Conservation (phyloP, 2,329 filamentous ascomycete species). For the Aspergillus intermedius region DNA sequence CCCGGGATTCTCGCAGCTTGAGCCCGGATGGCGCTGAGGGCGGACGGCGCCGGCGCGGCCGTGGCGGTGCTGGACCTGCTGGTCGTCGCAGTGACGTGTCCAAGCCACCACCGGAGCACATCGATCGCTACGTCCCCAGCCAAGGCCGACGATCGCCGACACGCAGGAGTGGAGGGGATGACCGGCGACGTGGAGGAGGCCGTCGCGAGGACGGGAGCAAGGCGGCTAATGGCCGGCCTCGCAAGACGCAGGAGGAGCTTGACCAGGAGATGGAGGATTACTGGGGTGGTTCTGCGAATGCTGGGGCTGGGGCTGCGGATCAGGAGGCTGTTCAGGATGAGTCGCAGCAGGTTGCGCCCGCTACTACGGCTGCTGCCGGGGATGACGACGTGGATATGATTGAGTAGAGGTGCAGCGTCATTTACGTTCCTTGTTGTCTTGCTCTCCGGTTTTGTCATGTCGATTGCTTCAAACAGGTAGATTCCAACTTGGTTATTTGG, state of each 20-base stretch:
- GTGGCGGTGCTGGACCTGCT: slow-evolving; percentile 43
- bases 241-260: slow-evolving; percentile 85
- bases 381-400: slow-evolving; percentile 66
- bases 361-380: slow-evolving; percentile 26
- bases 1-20: slow-evolving; percentile 35
- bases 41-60: slow-evolving; percentile 31
- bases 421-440: neutral
- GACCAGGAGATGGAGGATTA: slow-evolving; percentile 98
- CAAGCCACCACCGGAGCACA: slow-evolving; percentile 57
- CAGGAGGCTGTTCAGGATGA: slow-evolving; percentile 19
- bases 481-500: neutral
- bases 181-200: slow-evolving; percentile 38
- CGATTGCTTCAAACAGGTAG: neutral
- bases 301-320: slow-evolving; percentile 34
- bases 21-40: slow-evolving; percentile 37
- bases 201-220: slow-evolving; percentile 34
- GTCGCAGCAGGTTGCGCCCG: slow-evolving; percentile 21
- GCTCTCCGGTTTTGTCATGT: neutral
- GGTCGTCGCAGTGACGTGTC: slow-evolving; percentile 49
- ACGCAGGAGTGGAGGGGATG: slow-evolving; percentile 43
- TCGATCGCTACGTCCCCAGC: slow-evolving; percentile 74
- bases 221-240: slow-evolving; percentile 52
- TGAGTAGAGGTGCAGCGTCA: slow-evolving; percentile 38
- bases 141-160: slow-evolving; percentile 38
- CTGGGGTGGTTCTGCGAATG: slow-evolving; percentile 51